Base-by-base conservation (phyloP, 163 green algal genomes). In the Trebouxia gelatinosa region DNA sequence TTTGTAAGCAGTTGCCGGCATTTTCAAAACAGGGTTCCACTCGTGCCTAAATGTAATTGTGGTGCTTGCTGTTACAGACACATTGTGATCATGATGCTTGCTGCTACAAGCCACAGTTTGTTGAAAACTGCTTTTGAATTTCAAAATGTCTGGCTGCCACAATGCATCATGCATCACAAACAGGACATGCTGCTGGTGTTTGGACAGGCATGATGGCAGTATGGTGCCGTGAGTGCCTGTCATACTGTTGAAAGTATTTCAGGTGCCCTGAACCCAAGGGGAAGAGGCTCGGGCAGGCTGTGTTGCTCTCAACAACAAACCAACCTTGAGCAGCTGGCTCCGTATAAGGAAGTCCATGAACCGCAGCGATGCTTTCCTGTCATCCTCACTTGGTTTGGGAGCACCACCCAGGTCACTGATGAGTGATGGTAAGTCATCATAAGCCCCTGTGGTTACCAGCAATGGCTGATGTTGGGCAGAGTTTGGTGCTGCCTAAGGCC, bases 341-440 rank as follows among this genome's bases (percentile, higher is more conserved):
- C 62, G 62, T 17, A 70, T 21, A 16, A 70, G 34, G 34, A 70
- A 70, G 34, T 50, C 34, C 62, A 70, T 70, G 34, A 31, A 21
- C 19, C 62, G 62, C 34, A 70, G 16, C 5, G 62, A 34, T 26
- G 34, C 3, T 3, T 50, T 9, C 4, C 62, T 17, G 17, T 70
- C 32, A 9, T 39, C 16, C 31, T 34, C 62, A 50, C 2, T 70
- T n/a, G 2, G 34, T 29, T 70, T 70, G 3, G 32, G 34, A 70
- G 62, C 34, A 17, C 62, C 62, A 48, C 62, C 46, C 13, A 70
- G 9, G 34, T 70, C 62, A 29, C 62, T 70, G 34, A 70, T 70
- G 34, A 48, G 34, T 50, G 62, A 48, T 6, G 62, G 62, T 21
- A 70, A 21, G 3, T 17, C 62, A 34, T 48, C 5, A 16, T 38